Conservation (phyloP, 345 rosid species). For the Eucalyptus virginea region DNA sequence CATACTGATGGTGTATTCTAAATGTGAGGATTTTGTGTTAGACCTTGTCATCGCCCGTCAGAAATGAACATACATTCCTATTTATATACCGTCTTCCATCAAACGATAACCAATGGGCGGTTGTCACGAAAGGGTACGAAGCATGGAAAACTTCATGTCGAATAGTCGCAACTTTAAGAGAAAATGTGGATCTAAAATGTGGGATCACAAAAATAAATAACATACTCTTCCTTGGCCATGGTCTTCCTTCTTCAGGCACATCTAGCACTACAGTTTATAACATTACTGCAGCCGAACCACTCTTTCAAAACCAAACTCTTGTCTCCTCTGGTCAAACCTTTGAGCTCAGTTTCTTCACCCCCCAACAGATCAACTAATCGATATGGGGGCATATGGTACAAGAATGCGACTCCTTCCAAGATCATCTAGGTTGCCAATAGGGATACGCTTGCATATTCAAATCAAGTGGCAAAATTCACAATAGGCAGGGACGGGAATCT, state of each 20-base stretch:
- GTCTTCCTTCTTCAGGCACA: neutral
- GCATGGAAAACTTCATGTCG: no score
- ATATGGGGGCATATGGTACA: neutral
- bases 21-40: no score
- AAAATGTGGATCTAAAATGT: no score
- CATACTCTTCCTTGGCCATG: neutral
- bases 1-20: no score
- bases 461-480: neutral
- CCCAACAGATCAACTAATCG: neutral
- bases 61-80: no score
- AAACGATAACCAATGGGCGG: no score
- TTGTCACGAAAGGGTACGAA: no score
- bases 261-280: neutral
- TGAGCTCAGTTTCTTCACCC: neutral
- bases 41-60: no score
- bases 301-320: neutral
- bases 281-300: neutral
- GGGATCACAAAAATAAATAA: no score
- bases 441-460: conserved; percentile 3
- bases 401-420: neutral
- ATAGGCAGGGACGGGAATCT: conserved; percentile 1
- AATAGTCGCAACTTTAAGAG: no score
- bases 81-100: no score
- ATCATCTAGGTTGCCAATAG: conserved; percentile 28
- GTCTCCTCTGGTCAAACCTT: neutral